Percentiles rank a stretch among this genome's conserved stretches.
Evolutionary conservation across 306 rosid genomes (phyloP).

Genomic region (Rubus idaeus): DNA sequence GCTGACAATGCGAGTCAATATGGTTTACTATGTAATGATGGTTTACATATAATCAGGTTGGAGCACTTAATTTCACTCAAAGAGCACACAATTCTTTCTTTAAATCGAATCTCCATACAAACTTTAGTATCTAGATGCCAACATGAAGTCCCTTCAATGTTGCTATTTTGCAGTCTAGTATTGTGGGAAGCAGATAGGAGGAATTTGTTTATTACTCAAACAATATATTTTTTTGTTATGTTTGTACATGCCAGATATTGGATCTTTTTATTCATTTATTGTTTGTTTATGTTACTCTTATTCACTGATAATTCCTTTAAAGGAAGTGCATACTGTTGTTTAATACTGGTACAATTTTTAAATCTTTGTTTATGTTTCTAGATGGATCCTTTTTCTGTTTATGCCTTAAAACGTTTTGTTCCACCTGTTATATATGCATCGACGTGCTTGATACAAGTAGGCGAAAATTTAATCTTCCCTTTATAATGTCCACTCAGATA

Average conservation of each 20-base stretch:
- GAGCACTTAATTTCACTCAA: not conserved
- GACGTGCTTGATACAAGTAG: constrained; percentile 5
- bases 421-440: not conserved
- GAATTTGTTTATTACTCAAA: not conserved
- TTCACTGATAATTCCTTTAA: not conserved
- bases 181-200: not conserved
- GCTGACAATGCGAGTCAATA: not conserved
- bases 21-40: not conserved
- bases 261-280: not conserved
- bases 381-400: not conserved
- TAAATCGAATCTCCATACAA: not conserved
- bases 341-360: not conserved
- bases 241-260: not conserved
- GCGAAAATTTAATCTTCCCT: constrained; percentile 34
- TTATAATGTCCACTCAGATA: constrained; percentile 66
- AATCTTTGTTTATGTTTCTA: not conserved
- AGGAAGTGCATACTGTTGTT: not conserved
- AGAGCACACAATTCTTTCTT: not conserved
- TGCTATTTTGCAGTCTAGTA: constrained; percentile 3
- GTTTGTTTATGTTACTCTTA: not conserved
- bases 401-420: not conserved
- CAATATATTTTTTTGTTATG: not conserved
- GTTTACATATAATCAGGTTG: not conserved
- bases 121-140: not conserved
- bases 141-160: not conserved